A percentile compares a stretch with the other conserved stretches of the same genome.
Conservation (phyloP, 1,139 yeast genomes). For the Taiozyma sp. region DNA sequence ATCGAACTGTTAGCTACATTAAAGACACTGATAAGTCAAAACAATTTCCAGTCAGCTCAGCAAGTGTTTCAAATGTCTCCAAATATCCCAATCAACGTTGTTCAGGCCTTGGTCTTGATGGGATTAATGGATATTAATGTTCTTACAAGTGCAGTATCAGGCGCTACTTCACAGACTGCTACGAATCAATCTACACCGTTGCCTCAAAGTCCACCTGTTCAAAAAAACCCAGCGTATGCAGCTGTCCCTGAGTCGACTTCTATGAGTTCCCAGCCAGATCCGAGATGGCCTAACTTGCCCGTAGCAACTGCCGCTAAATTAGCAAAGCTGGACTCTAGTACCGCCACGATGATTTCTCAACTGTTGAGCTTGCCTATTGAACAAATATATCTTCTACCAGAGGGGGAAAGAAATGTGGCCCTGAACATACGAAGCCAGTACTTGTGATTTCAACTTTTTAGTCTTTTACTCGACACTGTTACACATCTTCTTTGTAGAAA, state of each 20-base stretch:
- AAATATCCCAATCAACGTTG: slow-evolving; percentile 55
- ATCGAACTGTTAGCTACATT: slow-evolving; percentile 62
- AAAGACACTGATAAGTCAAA: slow-evolving; percentile 42
- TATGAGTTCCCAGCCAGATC: slow-evolving; percentile 10
- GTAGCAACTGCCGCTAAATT: slow-evolving; percentile 43
- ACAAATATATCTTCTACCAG: slow-evolving; percentile 50
- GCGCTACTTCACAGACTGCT: slow-evolving; percentile 12
- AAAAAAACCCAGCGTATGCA: slow-evolving; percentile 5
- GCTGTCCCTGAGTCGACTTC: neutral
- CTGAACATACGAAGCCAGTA: slow-evolving; percentile 53
- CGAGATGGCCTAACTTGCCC: slow-evolving; percentile 45
- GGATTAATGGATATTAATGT: slow-evolving; percentile 66
- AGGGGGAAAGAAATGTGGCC: slow-evolving; percentile 59
- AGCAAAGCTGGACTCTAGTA: slow-evolving; percentile 42
- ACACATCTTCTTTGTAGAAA: neutral
- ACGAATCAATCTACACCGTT: slow-evolving; percentile 10
- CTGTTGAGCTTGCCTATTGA: slow-evolving; percentile 53
- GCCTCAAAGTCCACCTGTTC: slow-evolving; percentile 10
- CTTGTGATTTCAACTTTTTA: slow-evolving; percentile 22
- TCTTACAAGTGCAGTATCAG: slow-evolving; percentile 38
- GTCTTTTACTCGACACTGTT: neutral
- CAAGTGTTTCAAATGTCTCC: slow-evolving; percentile 53
- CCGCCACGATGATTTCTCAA: slow-evolving; percentile 61
- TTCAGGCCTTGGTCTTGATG: slow-evolving; percentile 72
- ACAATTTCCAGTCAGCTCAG: slow-evolving; percentile 42